Evolutionary conservation across 2,329 filamentous ascomycete species (phyloP).

Genomic region (Nectriaceae sp.): DNA sequence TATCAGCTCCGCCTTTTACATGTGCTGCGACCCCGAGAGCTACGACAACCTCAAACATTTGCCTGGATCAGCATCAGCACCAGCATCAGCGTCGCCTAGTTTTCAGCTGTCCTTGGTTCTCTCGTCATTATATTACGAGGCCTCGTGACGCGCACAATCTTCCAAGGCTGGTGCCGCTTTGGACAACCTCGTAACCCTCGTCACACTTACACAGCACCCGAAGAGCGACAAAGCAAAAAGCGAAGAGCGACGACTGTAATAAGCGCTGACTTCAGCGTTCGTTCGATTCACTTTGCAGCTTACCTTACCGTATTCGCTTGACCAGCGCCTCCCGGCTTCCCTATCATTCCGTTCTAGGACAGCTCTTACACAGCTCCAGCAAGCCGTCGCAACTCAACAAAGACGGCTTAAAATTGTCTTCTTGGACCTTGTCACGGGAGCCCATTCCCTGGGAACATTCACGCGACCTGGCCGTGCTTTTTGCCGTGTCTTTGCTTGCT

Average conservation of each 20-base stretch:
- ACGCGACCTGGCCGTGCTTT: neutral
- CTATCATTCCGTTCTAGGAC: no score
- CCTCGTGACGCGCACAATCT: constrained; percentile 25
- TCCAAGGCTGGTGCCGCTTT: constrained; percentile 12
- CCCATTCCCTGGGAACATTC: neutral
- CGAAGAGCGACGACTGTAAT: neutral
- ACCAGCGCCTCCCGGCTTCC: constrained; percentile 13
- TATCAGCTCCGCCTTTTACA: no score
- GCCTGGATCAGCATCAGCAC: neutral
- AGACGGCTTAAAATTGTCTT: neutral
- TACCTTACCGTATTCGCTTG: no score
- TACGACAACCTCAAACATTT: no score
- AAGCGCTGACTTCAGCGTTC: constrained; percentile 25
- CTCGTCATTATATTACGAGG: neutral
- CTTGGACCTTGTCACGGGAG: neutral
- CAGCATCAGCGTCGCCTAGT: neutral
- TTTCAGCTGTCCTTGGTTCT: neutral
- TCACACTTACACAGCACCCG: constrained; percentile 31
- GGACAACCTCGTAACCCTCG: constrained; percentile 14
- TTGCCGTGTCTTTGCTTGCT: neutral
- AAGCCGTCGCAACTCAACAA: neutral
- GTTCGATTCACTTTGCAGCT: no score
- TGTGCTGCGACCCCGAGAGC: no score
- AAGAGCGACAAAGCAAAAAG: neutral
- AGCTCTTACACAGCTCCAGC: neutral